Percentiles rank a stretch among this genome's conserved stretches.
Conservation (phyloP, 2,329 filamentous ascomycete genomes). For the Pleomassaria siparia region DNA sequence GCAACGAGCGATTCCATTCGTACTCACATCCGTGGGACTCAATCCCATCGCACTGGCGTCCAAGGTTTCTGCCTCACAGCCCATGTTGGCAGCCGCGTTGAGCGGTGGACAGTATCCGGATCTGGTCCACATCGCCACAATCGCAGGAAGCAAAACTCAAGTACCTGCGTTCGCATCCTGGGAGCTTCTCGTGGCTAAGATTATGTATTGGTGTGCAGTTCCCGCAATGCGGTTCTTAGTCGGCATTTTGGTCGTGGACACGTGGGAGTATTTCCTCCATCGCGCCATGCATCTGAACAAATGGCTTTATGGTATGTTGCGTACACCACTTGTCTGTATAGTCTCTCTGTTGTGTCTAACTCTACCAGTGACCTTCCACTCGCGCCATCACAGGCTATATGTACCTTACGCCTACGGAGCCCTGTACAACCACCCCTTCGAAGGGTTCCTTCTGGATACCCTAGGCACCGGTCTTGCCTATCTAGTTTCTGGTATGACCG, state of each 20-base stretch:
- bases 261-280: conserved; percentile 98
- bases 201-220: conserved; percentile 76
- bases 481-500: conserved; percentile 77
- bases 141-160: conserved; percentile 51
- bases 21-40: conserved; percentile 72
- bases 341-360: conserved; percentile 10
- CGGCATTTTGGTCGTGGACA: conserved; percentile 79
- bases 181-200: conserved; percentile 74
- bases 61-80: conserved; percentile 70
- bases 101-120: conserved; percentile 80
- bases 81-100: conserved; percentile 72
- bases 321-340: neutral
- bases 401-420: conserved; percentile 97
- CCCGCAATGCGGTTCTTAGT: conserved; percentile 76
- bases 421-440: conserved; percentile 93
- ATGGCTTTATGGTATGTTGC: conserved; percentile 84
- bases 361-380: conserved; percentile 76
- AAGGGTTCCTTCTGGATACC: conserved; percentile 92
- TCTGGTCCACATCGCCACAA: conserved; percentile 61
- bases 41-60: conserved; percentile 75
- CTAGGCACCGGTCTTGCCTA: conserved; percentile 83
- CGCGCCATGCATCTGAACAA: conserved; percentile 96
- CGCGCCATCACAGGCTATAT: conserved; percentile 93
- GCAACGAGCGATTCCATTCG: conserved; percentile 73
- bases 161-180: conserved; percentile 78